A percentile compares a stretch with the other conserved stretches of the same genome.
Conservation (phyloP, 192 early-diverging fungal genomes). For the Phlyctochytrium bullatum region DNA sequence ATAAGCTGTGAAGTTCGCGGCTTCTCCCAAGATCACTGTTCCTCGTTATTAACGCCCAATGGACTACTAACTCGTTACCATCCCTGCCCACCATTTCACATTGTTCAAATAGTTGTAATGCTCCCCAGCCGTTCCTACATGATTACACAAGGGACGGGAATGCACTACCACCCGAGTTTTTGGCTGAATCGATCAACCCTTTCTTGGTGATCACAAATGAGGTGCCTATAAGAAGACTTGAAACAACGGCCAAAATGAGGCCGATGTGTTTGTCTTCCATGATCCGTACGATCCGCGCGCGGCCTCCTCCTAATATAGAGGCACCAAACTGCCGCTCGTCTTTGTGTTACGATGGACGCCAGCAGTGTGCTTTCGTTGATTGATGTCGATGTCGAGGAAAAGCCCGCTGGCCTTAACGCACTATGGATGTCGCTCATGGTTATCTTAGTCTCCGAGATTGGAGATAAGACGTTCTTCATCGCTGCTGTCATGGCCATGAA, state of each 20-base stretch:
- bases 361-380: too few relatives aligned
- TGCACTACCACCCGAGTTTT: slow-evolving; percentile 40
- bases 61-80: slow-evolving; percentile 49
- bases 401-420: slow-evolving; percentile 25
- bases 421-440: slow-evolving; percentile 70
- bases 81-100: slow-evolving; percentile 88
- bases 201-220: slow-evolving; percentile 94
- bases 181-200: slow-evolving; percentile 67
- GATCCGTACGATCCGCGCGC: not conserved
- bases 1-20: slow-evolving; percentile 94
- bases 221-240: slow-evolving; percentile 84
- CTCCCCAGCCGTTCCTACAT: slow-evolving; percentile 58
- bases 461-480: slow-evolving; percentile 99
- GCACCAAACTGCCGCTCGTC: not conserved
- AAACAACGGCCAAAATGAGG: slow-evolving; percentile 82
- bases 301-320: not conserved
- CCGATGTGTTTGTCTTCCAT: slow-evolving; percentile 59
- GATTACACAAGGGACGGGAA: too few relatives aligned
- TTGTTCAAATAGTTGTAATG: slow-evolving; percentile 80
- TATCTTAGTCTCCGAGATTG: slow-evolving; percentile 95
- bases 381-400: not conserved
- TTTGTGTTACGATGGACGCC: too few relatives aligned
- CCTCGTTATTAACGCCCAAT: too few relatives aligned
- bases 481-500: slow-evolving; percentile 99
- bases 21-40: slow-evolving; percentile 90